These are phyloP conservation scores for Monosporascus sp. DNA, from an alignment of 2,329 filamentous ascomycete genomes.

Conservation along the genomic window DNA sequence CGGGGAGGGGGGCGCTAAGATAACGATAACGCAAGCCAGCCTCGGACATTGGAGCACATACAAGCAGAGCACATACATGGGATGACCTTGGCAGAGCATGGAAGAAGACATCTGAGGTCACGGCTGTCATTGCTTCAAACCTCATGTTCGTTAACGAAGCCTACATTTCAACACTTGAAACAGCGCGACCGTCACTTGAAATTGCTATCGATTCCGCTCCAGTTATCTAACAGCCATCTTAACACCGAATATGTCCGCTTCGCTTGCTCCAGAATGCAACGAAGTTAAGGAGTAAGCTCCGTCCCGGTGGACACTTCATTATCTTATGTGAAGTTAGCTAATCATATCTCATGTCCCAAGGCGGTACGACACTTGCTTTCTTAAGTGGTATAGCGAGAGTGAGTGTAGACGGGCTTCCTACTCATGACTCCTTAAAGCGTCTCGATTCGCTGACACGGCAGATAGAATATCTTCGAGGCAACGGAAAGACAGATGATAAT, in stretches of 20 bases:
- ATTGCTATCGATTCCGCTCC: too few relatives aligned
- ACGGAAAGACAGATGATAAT: slow-evolving; percentile 65
- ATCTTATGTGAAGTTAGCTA: not conserved
- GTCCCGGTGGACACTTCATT: slow-evolving; percentile 2
- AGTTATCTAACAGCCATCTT: too few relatives aligned
- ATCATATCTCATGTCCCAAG: slow-evolving; percentile 38
- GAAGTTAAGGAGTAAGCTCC: slow-evolving; percentile 83
- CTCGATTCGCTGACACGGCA: slow-evolving; percentile 2
- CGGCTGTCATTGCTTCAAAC: too few relatives aligned
- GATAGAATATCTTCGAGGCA: slow-evolving; percentile 82
- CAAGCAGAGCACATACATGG: not conserved
- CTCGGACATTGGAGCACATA: not conserved
- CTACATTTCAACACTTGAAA: not conserved
- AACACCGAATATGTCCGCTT: slow-evolving; percentile 69
- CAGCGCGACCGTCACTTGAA: too few relatives aligned
- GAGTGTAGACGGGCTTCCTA: slow-evolving; percentile 29
- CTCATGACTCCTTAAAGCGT: slow-evolving; percentile 11
- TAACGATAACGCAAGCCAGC: slow-evolving; percentile 7
- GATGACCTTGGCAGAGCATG: too few relatives aligned
- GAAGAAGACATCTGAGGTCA: too few relatives aligned
- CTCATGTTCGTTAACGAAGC: too few relatives aligned
- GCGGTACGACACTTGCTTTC: slow-evolving; percentile 92
- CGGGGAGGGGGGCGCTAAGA: slow-evolving; percentile 3
- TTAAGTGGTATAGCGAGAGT: slow-evolving; percentile 99
- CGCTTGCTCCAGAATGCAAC: slow-evolving; percentile 90